Evolutionary conservation across 106 monocot genomes (phyloP), one percentile per base, ranked within the genome.

Genomic region (Apostasia shenzhenica): DNA sequence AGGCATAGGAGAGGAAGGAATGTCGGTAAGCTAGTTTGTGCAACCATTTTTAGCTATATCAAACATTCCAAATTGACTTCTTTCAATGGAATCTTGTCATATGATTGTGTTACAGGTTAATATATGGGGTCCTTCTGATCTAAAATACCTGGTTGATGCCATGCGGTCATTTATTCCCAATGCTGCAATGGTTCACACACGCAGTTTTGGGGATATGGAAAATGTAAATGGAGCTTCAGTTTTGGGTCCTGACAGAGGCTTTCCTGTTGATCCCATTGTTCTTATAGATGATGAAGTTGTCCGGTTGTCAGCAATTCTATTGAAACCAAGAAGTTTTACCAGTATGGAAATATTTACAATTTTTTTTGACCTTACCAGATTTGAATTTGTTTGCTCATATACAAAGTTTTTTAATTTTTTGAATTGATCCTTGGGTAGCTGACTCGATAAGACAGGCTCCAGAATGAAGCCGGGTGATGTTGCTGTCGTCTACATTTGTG

Each of bases 101-200:
- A 26, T 26, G 41, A 26, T 14, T 69, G 6, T 65, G 55, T 67
- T 81, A n/a, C 68, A 99, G 99, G 81, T 99, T 39, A 99, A 93
- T 7, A 79, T 99, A 63, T 99, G 93, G 93, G 99, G 99, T 41
- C 93, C 99, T 61, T 93, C 93, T 79, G 99, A 93, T 74, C 85
- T 99, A 59, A 80, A 99, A 13, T 88, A 80, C 71, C 79, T 99
- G 49, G 81, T 90, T 61, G 87, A 85, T 60, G 99, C 99, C 61
- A 99, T 99, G 99, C 68, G 70, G 53, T 90, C 87, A 54, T 99
- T 99, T 73, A 93, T 99, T 48, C 99, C 99, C 68, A 83, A 83
- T 78, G 87, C 85, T 67, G 80, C 99, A 0, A 93, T 99, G 92
- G 83, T 90, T 76, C 84, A 93, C 52, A 70, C 87, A 40, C 89